Conservation (phyloP, 345 rosid genomes). For the Limnanthes douglasii region DNA sequence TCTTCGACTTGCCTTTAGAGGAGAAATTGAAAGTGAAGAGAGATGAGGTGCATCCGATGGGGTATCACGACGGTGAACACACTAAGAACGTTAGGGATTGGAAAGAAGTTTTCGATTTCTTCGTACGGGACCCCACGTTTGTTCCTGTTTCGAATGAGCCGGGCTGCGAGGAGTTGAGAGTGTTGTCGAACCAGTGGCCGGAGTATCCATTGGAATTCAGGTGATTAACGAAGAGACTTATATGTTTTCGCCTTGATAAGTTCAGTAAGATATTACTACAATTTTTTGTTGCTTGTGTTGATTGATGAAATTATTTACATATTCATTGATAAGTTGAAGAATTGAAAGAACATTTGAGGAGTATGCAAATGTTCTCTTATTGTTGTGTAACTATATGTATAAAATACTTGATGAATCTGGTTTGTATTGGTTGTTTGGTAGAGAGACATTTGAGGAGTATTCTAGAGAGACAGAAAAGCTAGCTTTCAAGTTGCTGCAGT, state of each 20-base stretch:
- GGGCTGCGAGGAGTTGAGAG: constrained; percentile 18
- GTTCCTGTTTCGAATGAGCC: constrained; percentile 30
- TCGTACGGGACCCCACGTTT: constrained; percentile 28
- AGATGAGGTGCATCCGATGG: constrained; percentile 30
- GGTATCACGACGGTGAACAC: constrained; percentile 51
- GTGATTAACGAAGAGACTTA: too few relatives aligned
- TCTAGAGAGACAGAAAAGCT: constrained; percentile 29
- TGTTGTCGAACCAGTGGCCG: constrained; percentile 44
- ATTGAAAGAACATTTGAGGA: not conserved
- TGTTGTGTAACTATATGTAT: too few relatives aligned
- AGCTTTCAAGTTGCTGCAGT: constrained; percentile 27
- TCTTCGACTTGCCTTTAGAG: constrained; percentile 31
- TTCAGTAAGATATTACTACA: too few relatives aligned
- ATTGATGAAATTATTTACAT: not conserved
- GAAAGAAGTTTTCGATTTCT: constrained; percentile 52
- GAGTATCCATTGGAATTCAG: constrained; percentile 28
- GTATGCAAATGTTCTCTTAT: too few relatives aligned
- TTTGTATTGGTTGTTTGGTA: too few relatives aligned
- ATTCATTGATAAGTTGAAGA: not conserved
- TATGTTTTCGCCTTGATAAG: too few relatives aligned
- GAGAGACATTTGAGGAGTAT: constrained; percentile 35
- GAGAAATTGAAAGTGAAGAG: constrained; percentile 38
- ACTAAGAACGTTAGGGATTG: constrained; percentile 56
- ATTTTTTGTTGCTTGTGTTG: too few relatives aligned
- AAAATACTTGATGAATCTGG: too few relatives aligned